phyloP scores from a whole-genome alignment of 306 rosid genomes.

The Prinsepia uniflora region DNA sequence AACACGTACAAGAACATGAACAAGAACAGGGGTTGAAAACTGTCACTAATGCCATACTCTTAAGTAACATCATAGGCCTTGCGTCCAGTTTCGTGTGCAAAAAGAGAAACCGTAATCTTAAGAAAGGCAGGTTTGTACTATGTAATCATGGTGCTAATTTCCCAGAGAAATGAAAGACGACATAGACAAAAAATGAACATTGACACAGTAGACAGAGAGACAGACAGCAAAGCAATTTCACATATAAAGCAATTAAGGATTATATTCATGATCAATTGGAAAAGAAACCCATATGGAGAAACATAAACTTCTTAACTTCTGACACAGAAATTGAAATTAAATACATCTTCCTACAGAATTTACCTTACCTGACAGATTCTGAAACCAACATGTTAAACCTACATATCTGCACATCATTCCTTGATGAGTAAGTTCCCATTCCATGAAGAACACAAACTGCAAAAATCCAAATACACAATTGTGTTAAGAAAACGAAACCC shows the following conservation, averaged over 20 bases:
- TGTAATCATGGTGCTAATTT: too few species aligned
- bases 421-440: constrained; percentile 34
- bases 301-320: constrained; percentile 7
- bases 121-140: too few species aligned
- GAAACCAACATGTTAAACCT: constrained; percentile 38
- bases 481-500: constrained; percentile 8
- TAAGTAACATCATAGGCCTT: too few species aligned
- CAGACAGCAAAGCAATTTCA: too few species aligned
- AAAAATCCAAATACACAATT: constrained; percentile 8
- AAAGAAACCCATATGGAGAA: constrained; percentile 6
- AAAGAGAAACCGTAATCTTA: too few species aligned
- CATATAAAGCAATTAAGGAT: not conserved
- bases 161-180: too few species aligned
- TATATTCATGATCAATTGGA: constrained; percentile 15
- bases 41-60: too few species aligned
- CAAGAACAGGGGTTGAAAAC: too few species aligned
- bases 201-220: too few species aligned
- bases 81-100: too few species aligned
- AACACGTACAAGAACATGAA: too few species aligned
- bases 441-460: constrained; percentile 45
- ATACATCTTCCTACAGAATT: constrained; percentile 27
- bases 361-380: constrained; percentile 27
- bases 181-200: too few species aligned
- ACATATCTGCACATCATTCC: constrained; percentile 39
- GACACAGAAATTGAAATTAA: not conserved